phyloP scores from a whole-genome alignment of 306 rosid genomes.

The Cucurbita moschata region DNA sequence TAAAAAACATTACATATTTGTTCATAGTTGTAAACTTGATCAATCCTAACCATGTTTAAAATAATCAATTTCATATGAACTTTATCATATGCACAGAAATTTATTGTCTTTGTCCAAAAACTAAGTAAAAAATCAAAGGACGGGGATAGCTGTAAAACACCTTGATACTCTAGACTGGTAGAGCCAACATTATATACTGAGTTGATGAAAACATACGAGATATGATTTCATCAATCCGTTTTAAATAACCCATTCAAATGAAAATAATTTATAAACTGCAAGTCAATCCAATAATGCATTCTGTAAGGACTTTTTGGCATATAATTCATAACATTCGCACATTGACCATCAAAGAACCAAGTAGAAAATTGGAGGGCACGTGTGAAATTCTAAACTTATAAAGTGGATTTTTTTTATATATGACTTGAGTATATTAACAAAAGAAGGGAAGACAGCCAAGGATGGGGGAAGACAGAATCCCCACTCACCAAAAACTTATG shows the following conservation, averaged over 20 bases:
- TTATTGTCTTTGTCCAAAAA: neutral
- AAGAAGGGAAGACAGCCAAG: too few species aligned
- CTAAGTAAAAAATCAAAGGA: neutral
- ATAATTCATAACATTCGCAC: neutral
- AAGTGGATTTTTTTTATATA: neutral
- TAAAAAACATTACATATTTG: neutral
- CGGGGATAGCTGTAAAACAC: neutral
- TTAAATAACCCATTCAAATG: neutral
- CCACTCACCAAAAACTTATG: too few species aligned
- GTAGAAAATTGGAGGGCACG: neutral
- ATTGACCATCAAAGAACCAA: neutral
- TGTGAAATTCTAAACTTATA: neutral
- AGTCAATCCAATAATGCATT: neutral
- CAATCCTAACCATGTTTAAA: neutral
- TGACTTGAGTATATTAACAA: too few species aligned
- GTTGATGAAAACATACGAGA: neutral
- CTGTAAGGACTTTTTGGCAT: neutral
- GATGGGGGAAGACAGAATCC: too few species aligned
- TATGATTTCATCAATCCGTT: neutral
- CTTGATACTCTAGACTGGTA: neutral
- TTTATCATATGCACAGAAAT: neutral
- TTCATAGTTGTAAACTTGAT: neutral
- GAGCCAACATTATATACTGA: neutral
- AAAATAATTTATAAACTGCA: neutral
- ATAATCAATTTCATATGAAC: neutral